Evolutionary conservation across 306 rosid genomes (phyloP).

Genomic region (Amphicarpaea edgeworthii): DNA sequence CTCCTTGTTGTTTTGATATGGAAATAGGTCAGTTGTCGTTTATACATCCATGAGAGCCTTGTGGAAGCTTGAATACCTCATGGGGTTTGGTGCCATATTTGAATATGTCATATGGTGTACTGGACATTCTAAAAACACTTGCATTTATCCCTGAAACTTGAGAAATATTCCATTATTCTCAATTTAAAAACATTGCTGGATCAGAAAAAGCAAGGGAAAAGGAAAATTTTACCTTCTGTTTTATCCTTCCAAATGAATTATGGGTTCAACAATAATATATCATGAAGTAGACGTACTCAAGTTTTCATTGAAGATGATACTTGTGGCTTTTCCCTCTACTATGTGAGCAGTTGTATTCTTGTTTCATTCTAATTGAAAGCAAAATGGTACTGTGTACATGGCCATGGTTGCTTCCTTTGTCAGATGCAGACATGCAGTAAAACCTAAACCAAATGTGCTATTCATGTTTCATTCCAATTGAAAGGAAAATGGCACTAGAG

Average conservation of each 20-base stretch:
- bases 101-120: background rate
- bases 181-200: background rate
- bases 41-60: background rate
- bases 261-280: slow-evolving; percentile 5
- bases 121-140: background rate
- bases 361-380: background rate
- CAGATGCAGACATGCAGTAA: background rate
- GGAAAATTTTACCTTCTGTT: too few relatives aligned
- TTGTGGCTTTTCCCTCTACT: slow-evolving; percentile 9
- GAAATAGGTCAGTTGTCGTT: background rate
- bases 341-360: slow-evolving; percentile 12
- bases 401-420: slow-evolving; percentile 25
- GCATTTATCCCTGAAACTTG: background rate
- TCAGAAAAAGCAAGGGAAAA: slow-evolving; percentile 7
- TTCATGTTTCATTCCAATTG: too few relatives aligned
- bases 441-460: background rate
- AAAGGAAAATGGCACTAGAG: background rate
- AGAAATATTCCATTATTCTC: background rate
- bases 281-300: background rate
- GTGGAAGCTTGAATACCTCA: background rate
- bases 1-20: background rate
- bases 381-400: slow-evolving; percentile 1
- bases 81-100: background rate
- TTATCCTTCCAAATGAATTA: slow-evolving; percentile 5
- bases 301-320: background rate